phyloP scores from a whole-genome alignment of 225 moss, liverwort and hornwort species.

The Marchantia polymorpha region DNA sequence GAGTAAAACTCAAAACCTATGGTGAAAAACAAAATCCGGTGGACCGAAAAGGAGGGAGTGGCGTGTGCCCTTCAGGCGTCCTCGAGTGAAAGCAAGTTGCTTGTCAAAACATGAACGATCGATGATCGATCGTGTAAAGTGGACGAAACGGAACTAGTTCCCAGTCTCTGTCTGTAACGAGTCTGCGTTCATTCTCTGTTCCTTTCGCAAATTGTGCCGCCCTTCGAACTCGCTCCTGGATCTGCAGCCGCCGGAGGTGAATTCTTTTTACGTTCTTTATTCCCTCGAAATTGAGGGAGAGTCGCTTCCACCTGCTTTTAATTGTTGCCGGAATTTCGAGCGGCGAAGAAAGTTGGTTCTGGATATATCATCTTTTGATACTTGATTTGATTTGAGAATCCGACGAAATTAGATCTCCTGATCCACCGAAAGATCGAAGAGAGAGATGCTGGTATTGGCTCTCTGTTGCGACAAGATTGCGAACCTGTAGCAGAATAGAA shows the following conservation, averaged over 20 bases:
- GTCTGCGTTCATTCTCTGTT: neutral
- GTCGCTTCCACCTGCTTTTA: neutral
- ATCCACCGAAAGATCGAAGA: neutral
- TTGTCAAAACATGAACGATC: neutral
- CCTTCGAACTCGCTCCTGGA: too few species aligned
- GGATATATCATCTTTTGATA: neutral
- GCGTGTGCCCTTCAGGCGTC: constrained; percentile 9
- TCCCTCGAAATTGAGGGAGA: too few species aligned
- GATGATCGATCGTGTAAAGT: neutral
- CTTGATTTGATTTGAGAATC: neutral
- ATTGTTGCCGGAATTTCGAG: neutral
- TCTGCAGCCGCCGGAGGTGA: too few species aligned
- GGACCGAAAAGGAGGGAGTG: neutral
- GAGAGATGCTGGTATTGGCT: neutral
- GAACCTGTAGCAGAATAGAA: neutral
- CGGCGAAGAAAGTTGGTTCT: neutral
- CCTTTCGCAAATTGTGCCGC: neutral
- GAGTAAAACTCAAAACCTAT: too few species aligned
- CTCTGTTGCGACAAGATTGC: constrained; percentile 1
- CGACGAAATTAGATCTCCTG: neutral
- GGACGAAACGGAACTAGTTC: neutral
- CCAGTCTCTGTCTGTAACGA: neutral
- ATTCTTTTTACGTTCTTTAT: too few species aligned
- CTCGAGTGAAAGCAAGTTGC: neutral
- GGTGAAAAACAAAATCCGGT: too few species aligned